Conservation (phyloP, 306 rosid genomes). For the Quercus ilex region DNA sequence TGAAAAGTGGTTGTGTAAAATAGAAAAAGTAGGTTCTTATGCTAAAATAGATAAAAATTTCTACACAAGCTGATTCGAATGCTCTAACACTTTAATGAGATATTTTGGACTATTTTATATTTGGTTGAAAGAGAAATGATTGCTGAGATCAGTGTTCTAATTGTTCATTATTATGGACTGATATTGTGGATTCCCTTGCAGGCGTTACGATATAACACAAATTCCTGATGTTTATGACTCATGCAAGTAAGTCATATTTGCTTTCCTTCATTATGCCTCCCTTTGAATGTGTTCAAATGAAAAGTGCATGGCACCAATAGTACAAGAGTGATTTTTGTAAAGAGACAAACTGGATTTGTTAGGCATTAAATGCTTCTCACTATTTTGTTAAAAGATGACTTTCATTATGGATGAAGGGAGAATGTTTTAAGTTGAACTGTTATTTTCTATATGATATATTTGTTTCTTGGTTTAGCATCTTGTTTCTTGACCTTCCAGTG, state of each 20-base stretch:
- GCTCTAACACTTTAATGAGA: not conserved
- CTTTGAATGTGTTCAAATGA: not conserved
- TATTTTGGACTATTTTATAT: not conserved
- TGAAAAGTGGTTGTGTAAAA: no score
- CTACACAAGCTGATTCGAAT: no score
- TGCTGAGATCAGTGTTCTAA: not conserved
- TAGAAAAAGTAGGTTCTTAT: no score
- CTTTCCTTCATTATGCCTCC: not conserved
- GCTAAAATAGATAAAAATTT: no score
- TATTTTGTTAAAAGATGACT: no score
- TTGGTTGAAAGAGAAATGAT: not conserved
- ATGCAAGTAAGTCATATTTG: slow-evolving; percentile 75
- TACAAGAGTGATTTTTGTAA: no score
- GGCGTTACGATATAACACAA: slow-evolving; percentile 88
- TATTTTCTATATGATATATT: not conserved
- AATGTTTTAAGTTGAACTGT: not conserved
- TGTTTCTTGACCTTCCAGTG: not conserved
- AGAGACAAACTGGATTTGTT: no score
- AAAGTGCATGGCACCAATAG: no score
- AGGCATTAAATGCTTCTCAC: no score
- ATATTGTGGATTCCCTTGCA: slow-evolving; percentile 41
- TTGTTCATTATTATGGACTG: not conserved
- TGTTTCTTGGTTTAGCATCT: not conserved
- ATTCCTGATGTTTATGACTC: slow-evolving; percentile 98
- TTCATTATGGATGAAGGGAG: no score